phyloP scores from a whole-genome alignment of 2,329 filamentous ascomycete genomes.

The Dothistroma septosporum region DNA sequence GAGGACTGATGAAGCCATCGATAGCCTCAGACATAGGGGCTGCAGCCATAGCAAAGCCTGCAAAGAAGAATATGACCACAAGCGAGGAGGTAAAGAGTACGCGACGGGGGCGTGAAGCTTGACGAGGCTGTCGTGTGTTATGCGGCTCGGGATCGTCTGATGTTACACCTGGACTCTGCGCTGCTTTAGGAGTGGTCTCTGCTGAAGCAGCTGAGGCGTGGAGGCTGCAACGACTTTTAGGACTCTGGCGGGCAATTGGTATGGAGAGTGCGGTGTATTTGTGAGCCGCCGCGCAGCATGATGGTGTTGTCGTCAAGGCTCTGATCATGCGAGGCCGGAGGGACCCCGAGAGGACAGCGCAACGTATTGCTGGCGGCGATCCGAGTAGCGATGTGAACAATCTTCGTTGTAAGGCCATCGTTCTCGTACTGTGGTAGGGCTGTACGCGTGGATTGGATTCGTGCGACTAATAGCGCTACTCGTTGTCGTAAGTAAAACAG shows the following conservation, averaged over 20 bases:
- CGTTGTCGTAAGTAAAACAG: not conserved
- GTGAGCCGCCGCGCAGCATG: constrained; percentile 14
- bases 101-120: constrained; percentile 10
- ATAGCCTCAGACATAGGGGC: constrained; percentile 50
- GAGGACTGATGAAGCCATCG: constrained; percentile 50
- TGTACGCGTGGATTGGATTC: not conserved
- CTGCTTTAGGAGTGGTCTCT: constrained; percentile 3
- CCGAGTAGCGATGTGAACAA: constrained; percentile 12
- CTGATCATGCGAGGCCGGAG: constrained; percentile 16
- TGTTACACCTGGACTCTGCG: not conserved
- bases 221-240: constrained; percentile 2
- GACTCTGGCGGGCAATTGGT: constrained; percentile 11
- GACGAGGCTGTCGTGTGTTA: not conserved
- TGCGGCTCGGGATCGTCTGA: not conserved
- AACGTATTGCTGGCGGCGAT: constrained; percentile 19
- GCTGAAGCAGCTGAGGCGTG: constrained; percentile 13
- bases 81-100: constrained; percentile 42
- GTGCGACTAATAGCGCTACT: not conserved
- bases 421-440: not conserved
- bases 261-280: constrained; percentile 14
- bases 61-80: constrained; percentile 47
- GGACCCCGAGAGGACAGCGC: constrained; percentile 15
- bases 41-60: constrained; percentile 56
- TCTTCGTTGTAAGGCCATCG: not conserved
- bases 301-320: constrained; percentile 16